Percentiles rank a stretch among this genome's conserved stretches.
phyloP scores from a whole-genome alignment of 1,284 basidiomycete genomes.

The Marasmius oreades region DNA sequence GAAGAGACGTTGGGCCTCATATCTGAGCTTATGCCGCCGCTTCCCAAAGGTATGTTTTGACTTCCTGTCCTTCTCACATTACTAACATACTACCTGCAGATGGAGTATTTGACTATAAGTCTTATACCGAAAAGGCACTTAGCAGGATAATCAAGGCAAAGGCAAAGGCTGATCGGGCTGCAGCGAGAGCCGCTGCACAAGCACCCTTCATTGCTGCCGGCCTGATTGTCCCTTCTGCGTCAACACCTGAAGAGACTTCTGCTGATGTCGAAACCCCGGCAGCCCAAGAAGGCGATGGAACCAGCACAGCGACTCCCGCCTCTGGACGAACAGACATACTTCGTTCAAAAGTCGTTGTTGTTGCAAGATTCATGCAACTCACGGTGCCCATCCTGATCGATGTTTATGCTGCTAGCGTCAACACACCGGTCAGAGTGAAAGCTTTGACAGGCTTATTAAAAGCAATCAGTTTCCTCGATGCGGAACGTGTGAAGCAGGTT shows the following conservation, averaged over 20 bases:
- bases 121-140: constrained; percentile 86
- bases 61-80: constrained; percentile 2
- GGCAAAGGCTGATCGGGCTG: constrained; percentile 71
- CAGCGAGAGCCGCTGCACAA: constrained; percentile 52
- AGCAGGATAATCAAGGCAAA: constrained; percentile 71
- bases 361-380: constrained; percentile 80
- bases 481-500: constrained; percentile 70
- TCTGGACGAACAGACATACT: constrained; percentile 69
- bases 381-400: constrained; percentile 91
- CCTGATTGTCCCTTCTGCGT: constrained; percentile 23
- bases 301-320: constrained; percentile 30
- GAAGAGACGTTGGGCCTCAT: constrained; percentile 88
- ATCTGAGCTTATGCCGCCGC: constrained; percentile 86
- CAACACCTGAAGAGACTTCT: constrained; percentile 23
- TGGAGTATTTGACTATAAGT: constrained; percentile 90
- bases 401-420: constrained; percentile 92
- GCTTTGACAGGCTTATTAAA: constrained; percentile 84
- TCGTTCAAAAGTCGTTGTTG: constrained; percentile 70
- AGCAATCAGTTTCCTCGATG: constrained; percentile 83
- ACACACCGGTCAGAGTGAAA: constrained; percentile 81
- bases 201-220: constrained; percentile 26
- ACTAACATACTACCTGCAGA: constrained; percentile 42
- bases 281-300: constrained; percentile 5
- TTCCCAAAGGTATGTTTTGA: constrained; percentile 74
- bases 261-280: constrained; percentile 16